phyloP scores from a whole-genome alignment of 176 grass and related monocot genomes.

The Elymus sibiricus region DNA sequence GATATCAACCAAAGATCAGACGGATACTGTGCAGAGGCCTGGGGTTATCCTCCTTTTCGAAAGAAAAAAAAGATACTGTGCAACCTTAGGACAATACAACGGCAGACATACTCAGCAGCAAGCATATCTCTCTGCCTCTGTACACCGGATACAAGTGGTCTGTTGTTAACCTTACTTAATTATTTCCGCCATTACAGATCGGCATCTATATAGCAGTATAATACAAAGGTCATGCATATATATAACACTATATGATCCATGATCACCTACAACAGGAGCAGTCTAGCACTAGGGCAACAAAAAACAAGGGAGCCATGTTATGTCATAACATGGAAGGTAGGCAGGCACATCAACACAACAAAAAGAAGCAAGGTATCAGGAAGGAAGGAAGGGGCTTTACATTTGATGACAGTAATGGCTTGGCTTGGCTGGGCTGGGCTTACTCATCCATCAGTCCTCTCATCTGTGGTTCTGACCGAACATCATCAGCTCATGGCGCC shows the following conservation, averaged over 20 bases:
- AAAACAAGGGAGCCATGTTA: conserved; percentile 13
- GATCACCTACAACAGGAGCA: conserved; percentile 14
- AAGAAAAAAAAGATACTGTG: too few species aligned
- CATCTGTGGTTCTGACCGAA: neutral
- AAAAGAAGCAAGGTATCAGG: conserved; percentile 25
- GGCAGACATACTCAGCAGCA: neutral
- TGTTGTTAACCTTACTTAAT: conserved; percentile 26
- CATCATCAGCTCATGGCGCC: neutral
- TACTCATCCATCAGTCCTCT: conserved; percentile 16
- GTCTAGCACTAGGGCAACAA: conserved; percentile 35
- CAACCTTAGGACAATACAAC: neutral
- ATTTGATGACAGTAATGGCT: conserved; percentile 25
- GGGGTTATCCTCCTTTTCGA: too few species aligned
- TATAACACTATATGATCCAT: conserved; percentile 7
- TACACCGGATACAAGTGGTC: neutral
- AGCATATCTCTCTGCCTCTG: neutral
- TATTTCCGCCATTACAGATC: neutral
- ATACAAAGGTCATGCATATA: conserved; percentile 22
- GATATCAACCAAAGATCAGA: neutral
- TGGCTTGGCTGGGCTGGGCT: neutral
- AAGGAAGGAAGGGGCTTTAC: conserved; percentile 28
- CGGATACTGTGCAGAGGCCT: neutral
- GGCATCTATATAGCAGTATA: conserved; percentile 10
- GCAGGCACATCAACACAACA: conserved; percentile 29
- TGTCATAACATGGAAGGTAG: conserved; percentile 7